Percentiles rank a stretch among this genome's conserved stretches.
Conservation (phyloP, 306 rosid genomes). For the Phaseolus lunatus region DNA sequence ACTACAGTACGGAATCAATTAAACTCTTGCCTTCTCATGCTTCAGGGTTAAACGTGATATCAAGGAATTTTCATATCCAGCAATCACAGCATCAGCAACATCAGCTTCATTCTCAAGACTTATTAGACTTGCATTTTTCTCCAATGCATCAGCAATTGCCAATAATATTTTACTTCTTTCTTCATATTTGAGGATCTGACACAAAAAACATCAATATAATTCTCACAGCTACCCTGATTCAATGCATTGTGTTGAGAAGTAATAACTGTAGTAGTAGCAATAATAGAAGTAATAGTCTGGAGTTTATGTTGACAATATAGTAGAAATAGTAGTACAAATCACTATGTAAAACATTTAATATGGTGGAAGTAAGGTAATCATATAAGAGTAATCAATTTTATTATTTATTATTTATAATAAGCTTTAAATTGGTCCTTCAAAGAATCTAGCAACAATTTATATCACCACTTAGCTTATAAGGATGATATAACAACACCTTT, state of each 20-base stretch:
- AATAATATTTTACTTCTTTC: slow-evolving; percentile 80
- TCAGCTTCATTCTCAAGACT: slow-evolving; percentile 66
- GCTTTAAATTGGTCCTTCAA: background rate
- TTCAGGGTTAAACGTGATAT: slow-evolving; percentile 52
- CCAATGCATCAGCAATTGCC: slow-evolving; percentile 87
- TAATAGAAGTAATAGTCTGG: background rate
- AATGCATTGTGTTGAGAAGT: background rate
- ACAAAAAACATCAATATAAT: slow-evolving; percentile 36
- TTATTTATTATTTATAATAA: background rate
- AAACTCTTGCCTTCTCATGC: slow-evolving; percentile 48
- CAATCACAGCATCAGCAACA: slow-evolving; percentile 45
- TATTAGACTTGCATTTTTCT: slow-evolving; percentile 66
- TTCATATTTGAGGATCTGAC: slow-evolving; percentile 64
- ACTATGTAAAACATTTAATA: background rate
- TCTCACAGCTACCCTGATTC: background rate
- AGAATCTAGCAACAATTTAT: background rate
- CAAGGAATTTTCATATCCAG: slow-evolving; percentile 48
- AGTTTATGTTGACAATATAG: background rate
- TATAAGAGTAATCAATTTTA: background rate
- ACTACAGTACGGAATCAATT: slow-evolving; percentile 20
- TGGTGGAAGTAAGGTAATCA: background rate
- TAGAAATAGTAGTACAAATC: background rate
- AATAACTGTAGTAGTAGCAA: background rate
- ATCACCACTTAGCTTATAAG: background rate
- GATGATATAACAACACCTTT: slow-evolving; percentile 7